phyloP scores from a whole-genome alignment of 2,329 filamentous ascomycete species.

The Zarea fungicola region DNA sequence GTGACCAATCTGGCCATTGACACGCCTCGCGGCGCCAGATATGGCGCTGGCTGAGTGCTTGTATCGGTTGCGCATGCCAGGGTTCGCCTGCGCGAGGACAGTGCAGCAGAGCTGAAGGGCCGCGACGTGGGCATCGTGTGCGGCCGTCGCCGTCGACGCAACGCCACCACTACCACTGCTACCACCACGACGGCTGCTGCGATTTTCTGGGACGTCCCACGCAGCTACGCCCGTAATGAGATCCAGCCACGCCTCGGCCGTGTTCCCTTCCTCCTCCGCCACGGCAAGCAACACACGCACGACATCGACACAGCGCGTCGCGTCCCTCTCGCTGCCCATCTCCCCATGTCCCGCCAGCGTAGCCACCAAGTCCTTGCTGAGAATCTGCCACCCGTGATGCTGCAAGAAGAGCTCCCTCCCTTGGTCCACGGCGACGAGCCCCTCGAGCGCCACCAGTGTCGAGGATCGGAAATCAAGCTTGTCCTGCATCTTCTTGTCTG shows the following conservation, averaged over 20 bases:
- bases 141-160: conserved; percentile 15
- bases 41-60: conserved; percentile 47
- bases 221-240: conserved; percentile 47
- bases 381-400: conserved; percentile 48
- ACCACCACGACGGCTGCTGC: no score
- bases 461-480: conserved; percentile 51
- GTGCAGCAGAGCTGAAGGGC: conserved; percentile 51
- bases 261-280: conserved; percentile 40
- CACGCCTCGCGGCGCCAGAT: conserved; percentile 39
- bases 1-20: conserved; percentile 29
- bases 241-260: conserved; percentile 53
- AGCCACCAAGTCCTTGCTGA: conserved; percentile 44
- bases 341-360: conserved; percentile 32
- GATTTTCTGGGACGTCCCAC: conserved; percentile 35
- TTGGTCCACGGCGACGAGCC: conserved; percentile 43
- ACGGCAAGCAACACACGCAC: conserved; percentile 50
- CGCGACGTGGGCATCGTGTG: conserved; percentile 48
- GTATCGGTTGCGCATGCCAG: conserved; percentile 45
- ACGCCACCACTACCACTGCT: no score
- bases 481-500: no score
- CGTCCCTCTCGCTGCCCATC: conserved; percentile 27
- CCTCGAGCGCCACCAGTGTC: conserved; percentile 55
- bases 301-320: conserved; percentile 48
- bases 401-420: conserved; percentile 44
- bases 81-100: conserved; percentile 42